These are phyloP conservation scores for Chondrostereum purpureum DNA, from an alignment of 1,284 basidiomycete species.

Conservation along the genomic window DNA sequence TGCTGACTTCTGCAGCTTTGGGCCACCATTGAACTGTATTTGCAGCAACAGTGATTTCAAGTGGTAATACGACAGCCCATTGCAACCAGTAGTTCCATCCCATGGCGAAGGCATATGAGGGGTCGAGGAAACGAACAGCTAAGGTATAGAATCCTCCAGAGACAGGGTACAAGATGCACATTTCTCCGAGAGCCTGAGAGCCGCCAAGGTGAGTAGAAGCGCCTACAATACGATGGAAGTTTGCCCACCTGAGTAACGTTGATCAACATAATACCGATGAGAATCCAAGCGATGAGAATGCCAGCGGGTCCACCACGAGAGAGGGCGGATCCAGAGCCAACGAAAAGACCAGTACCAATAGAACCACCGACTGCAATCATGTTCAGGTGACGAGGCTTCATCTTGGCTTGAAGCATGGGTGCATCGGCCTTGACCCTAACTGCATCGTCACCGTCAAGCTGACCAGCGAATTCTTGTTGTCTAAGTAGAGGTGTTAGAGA, in stretches of 20 bases:
- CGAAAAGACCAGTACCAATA: slow-evolving; percentile 49
- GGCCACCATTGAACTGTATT: slow-evolving; percentile 37
- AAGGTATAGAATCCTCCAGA: slow-evolving; percentile 46
- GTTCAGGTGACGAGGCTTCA: slow-evolving; percentile 37
- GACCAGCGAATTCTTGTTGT: slow-evolving; percentile 29
- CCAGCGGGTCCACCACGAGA: slow-evolving; percentile 34
- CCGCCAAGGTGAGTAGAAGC: not conserved
- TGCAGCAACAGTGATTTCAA: slow-evolving; percentile 39
- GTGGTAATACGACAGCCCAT: slow-evolving; percentile 36
- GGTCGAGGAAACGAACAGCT: slow-evolving; percentile 40
- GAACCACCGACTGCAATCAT: slow-evolving; percentile 40
- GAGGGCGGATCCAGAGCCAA: slow-evolving; percentile 40
- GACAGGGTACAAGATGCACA: slow-evolving; percentile 47
- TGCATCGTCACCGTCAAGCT: slow-evolving; percentile 25
- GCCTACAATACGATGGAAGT: not conserved
- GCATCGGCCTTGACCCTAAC: slow-evolving; percentile 31
- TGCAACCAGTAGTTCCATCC: slow-evolving; percentile 45
- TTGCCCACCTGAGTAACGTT: slow-evolving; percentile 35
- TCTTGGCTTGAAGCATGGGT: slow-evolving; percentile 41
- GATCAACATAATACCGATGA: slow-evolving; percentile 39
- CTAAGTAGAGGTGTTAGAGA: slow-evolving; percentile 16
- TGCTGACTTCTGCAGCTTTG: slow-evolving; percentile 24
- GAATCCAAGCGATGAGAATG: slow-evolving; percentile 34
- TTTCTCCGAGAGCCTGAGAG: slow-evolving; percentile 39
- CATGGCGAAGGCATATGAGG: slow-evolving; percentile 47